Evolutionary conservation across 345 rosid species (phyloP), one percentile per base, ranked within the genome.

Genomic region (Eucalyptus pauciflora): DNA sequence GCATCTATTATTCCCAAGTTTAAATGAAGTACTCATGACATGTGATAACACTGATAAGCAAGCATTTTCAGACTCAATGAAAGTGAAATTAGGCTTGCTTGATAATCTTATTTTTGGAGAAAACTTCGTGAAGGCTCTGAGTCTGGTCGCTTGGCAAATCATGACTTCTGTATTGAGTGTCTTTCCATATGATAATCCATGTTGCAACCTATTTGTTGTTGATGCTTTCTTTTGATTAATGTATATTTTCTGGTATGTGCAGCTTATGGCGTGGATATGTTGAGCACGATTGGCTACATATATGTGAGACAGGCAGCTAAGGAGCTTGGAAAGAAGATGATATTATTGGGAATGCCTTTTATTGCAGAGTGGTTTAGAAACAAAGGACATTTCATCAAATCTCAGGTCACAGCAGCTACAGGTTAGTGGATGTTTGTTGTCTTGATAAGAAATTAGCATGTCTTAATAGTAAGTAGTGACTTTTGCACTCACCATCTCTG

Each of bases 341-440:
- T 93, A 43, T 95, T 94, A 90, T 92, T 97, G 52, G 99, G 99
- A 88, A 95, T 96, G 89, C 99, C 99, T 37, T 98, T 98, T 37
- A 76, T 97, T 87, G 99, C 99, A 20, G 99, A 97, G 92, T 97
- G 99, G 99, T 96, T 97, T 91, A 96, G 99, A 93, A 96, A 95
- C 92, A 96, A 97, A 92, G 99, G 99, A 67, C 99, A 97, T 87
- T 94, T 91, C 89, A 95, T 96, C 88, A 98, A 98, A 93, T 98
- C 99, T 90, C 99, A 96, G 95, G 98, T 98, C 64, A 98, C 99
- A 86, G 99, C 99, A 80, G 98, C 99, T 56, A 97, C 99, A 92
- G 99, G 99, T 98, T 90, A 90, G 94, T 91, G 80, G 37, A 79
- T 89, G 88, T 86, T 86, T 80, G 60, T 85, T 50, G 83, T 76